Evolutionary conservation across 2,329 filamentous ascomycete species (phyloP), one percentile per base, ranked within the genome.

Genomic region (Seiridium unicorne): DNA sequence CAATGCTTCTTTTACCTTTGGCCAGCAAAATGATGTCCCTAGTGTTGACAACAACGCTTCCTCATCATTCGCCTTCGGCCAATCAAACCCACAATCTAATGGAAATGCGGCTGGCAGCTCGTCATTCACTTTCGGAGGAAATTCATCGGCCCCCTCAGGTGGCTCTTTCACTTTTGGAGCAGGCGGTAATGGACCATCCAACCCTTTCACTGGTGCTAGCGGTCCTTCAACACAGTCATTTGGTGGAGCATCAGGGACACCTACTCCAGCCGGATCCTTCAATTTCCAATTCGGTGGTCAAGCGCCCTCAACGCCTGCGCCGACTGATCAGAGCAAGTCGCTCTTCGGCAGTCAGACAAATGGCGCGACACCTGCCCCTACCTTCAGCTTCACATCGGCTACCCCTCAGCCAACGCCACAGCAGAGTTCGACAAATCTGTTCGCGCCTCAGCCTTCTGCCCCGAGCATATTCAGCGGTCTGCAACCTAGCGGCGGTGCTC

Each of bases 161-260:
- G 54, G 59, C 32, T 76, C 74, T 1, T 79, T 79, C 60, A 77
- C 72, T 3, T 80, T 80, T 61, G 73, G 67, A 10, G 69, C 71
- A 6, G 75, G 70, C 4, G 72, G 70, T 5, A 66, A 64, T 48
- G 64, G 63, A 8, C 66, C 72, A 42, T 64, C 78, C 32, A 73
- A 72, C 51, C 70, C 70, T 26, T 73, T 73, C 55, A 53, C 67
- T 8, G 55, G 61, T 18, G 58, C 67, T 7, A 64, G 59, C 10
- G 54, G 66, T 10, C 34, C 51, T 3, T 60, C 69, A 4, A 59
- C 64, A 11, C 65, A 70, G 3, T 57, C 61, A 3, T 69, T 70
- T 48, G 65, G 66, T 2, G 62, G 58, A 7, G 59, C 55, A 6
- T 59, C 65, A 18, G 44, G 64, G 3, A 65, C 64, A 40, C 57